Evolutionary conservation across 306 rosid genomes (phyloP).

Genomic region (Vigna nakashimae): DNA sequence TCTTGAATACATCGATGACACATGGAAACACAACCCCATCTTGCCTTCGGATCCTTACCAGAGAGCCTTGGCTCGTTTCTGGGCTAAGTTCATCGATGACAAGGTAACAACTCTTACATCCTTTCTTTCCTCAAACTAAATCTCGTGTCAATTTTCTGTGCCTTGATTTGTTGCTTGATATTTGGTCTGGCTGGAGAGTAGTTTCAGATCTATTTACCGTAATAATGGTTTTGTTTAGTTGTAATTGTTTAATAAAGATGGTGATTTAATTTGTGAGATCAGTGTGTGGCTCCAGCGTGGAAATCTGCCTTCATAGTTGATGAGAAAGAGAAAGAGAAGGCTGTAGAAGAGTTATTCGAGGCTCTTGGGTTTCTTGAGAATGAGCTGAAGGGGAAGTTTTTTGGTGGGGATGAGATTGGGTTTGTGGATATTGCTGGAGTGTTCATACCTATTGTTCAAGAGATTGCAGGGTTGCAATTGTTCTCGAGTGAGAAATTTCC

Average conservation of each 20-base stretch:
- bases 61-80: conserved; percentile 67
- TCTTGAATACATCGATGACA: conserved; percentile 60
- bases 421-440: conserved; percentile 48
- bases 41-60: conserved; percentile 56
- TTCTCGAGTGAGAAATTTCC: conserved; percentile 49
- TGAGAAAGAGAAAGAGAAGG: conserved; percentile 47
- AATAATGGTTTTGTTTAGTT: too few species aligned
- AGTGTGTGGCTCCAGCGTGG: conserved; percentile 37
- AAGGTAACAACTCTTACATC: conserved; percentile 44
- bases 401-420: conserved; percentile 58
- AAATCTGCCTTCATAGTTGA: conserved; percentile 23
- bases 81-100: conserved; percentile 69
- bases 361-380: conserved; percentile 53
- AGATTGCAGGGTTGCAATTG: background rate
- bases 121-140: too few species aligned
- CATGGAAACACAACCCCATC: conserved; percentile 52
- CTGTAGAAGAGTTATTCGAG: conserved; percentile 44
- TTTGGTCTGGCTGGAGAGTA: too few species aligned
- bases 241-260: too few species aligned
- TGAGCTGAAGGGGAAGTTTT: conserved; percentile 59
- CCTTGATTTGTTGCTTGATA: too few species aligned
- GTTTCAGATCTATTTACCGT: background rate
- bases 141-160: background rate
- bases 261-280: background rate
- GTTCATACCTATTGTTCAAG: background rate